Evolutionary conservation across 2,329 filamentous ascomycete species (phyloP), one percentile per base, ranked within the genome.

Genomic region (Monilinia fructigena): DNA sequence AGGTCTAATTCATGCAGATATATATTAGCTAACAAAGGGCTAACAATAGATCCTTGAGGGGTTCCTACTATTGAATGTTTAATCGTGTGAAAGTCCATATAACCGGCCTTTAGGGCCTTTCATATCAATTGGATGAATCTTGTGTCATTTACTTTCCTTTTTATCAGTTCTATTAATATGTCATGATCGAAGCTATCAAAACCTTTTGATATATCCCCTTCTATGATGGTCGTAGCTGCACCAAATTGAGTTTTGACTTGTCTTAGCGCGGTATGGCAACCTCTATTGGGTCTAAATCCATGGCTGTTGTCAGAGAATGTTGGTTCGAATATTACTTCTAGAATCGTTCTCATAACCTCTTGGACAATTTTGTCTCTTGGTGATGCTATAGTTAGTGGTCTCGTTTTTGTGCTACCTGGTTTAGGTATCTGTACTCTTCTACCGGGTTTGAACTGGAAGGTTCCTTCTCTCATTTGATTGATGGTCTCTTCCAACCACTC

Each of bases 171-270:
- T 28, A 54, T 26, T 28, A 54, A 54, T 54, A 23, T 54, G 4
- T 54, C 23, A 14, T 54, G 52, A 26, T 54, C 52, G 18, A 54
- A 23, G 4, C 20, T 28, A 31, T 54, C 52, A 26, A 54, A 54
- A 54, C 52, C 16, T 26, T 54, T 54, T 14, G 52, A 54, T 54
- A 54, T 54, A 26, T 54, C 52, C 28, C 52, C 52, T 54, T 54
- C 52, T 26, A 54, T 54, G 28, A 54, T 23, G 6, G 3, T 23
- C 7, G 18, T 54, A 6, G 52, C 52, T 14, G 12, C 26, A 14
- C 18, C 52, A 26, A 54, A 54, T 54, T 54, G 18, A 5, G 18
- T 23, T 31, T 54, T 54, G 10, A 54, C 18, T 28, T 23, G 23
- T 54, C 52, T 54, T 23, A 54, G 52, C 3, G 52, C 52, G 7